Conservation (phyloP, 148 eudicot genomes). For the Rhododendron kiyosumense region DNA sequence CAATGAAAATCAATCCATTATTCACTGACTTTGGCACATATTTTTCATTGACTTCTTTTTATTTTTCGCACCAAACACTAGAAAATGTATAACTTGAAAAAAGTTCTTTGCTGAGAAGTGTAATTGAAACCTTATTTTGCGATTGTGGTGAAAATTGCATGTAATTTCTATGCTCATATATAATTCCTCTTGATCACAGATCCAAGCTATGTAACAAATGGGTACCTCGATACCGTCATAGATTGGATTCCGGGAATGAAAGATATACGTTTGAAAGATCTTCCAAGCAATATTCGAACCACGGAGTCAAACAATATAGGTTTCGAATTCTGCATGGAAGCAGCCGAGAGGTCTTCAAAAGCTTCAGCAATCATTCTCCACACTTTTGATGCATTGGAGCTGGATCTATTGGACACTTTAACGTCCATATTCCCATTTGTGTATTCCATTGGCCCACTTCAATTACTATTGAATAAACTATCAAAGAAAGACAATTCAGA, state of each 20-base stretch:
- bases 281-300: background rate
- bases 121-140: background rate
- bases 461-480: background rate
- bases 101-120: background rate
- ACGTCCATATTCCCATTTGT: constrained; percentile 2
- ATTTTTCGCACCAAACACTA: background rate
- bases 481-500: background rate
- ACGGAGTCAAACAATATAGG: background rate
- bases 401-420: constrained; percentile 1
- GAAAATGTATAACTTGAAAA: background rate
- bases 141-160: background rate
- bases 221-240: background rate
- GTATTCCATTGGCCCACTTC: background rate
- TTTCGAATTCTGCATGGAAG: constrained; percentile 9
- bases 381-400: constrained; percentile 17
- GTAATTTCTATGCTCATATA: background rate
- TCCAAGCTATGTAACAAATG: constrained; percentile 11
- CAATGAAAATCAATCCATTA: background rate
- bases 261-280: constrained; percentile 12
- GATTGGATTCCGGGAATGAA: constrained; percentile 19
- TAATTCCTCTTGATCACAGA: background rate
- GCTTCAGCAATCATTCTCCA: background rate
- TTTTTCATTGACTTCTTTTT: background rate
- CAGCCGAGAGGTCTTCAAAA: constrained; percentile 6
- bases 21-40: background rate